Conservation (phyloP, 495 filamentous ascomycete genomes). For the Aspergillus baeticus region DNA sequence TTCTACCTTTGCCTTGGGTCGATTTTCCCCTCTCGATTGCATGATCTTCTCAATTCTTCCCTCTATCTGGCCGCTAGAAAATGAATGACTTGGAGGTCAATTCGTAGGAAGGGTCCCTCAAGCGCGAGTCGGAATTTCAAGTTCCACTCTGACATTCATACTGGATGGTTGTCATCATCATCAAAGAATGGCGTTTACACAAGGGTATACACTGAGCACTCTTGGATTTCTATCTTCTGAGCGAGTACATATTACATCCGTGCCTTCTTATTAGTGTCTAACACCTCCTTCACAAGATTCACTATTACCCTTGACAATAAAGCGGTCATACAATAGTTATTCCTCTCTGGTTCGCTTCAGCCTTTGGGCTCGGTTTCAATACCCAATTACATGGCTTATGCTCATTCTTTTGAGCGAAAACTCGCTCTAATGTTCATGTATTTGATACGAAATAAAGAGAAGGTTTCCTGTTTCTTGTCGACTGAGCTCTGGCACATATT, state of each 20-base stretch:
- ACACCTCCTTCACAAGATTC: slow-evolving; percentile 3
- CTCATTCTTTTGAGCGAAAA: background rate
- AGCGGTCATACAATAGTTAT: too few species aligned
- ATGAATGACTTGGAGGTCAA: background rate
- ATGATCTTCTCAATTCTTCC: slow-evolving; percentile 2
- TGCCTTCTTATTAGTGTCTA: background rate
- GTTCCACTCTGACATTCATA: slow-evolving; percentile 8
- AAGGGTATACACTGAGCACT: slow-evolving; percentile 18
- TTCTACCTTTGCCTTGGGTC: background rate
- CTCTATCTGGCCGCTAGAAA: background rate
- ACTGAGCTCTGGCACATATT: too few species aligned
- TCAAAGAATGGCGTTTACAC: slow-evolving; percentile 16
- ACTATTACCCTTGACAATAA: background rate
- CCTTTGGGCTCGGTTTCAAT: background rate
- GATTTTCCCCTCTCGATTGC: background rate
- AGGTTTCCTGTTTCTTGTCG: too few species aligned
- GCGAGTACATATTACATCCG: background rate
- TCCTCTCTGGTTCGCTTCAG: background rate
- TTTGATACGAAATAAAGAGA: too few species aligned
- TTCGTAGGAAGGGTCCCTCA: background rate
- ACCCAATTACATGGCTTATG: background rate
- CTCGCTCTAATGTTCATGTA: background rate
- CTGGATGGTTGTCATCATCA: slow-evolving; percentile 8
- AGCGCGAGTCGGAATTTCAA: slow-evolving; percentile 2
- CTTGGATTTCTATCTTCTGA: slow-evolving; percentile 9